Conservation (phyloP, 192 early-diverging fungal genomes). For the Piromyces finnis region DNA sequence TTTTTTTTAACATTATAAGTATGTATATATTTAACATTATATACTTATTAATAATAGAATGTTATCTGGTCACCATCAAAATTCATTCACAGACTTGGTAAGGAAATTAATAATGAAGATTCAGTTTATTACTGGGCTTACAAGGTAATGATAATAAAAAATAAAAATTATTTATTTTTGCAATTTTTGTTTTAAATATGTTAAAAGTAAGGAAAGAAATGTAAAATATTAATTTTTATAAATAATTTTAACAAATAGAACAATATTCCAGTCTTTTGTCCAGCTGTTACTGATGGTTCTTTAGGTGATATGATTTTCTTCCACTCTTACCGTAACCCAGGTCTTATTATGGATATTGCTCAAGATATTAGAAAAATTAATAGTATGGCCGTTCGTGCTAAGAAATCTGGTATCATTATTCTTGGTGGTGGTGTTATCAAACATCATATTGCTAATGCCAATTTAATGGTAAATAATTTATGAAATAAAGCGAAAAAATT, state of each 20-base stretch:
- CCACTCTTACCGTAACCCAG: conserved; percentile 89
- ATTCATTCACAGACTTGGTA: conserved; percentile 70
- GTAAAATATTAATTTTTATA: too few relatives aligned
- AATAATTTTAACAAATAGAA: too few relatives aligned
- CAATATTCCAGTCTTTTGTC: conserved; percentile 93
- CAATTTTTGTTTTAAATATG: too few relatives aligned
- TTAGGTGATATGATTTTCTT: conserved; percentile 99
- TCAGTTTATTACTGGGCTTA: conserved; percentile 97
- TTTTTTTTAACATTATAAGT: too few relatives aligned
- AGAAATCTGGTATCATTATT: conserved; percentile 91
- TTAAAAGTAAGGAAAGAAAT: too few relatives aligned
- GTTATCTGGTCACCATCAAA: conserved; percentile 81
- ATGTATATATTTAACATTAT: too few relatives aligned
- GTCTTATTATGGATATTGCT: conserved; percentile 81
- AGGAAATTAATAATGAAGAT: conserved; percentile 70
- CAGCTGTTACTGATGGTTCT: conserved; percentile 92
- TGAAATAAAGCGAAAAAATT: too few relatives aligned
- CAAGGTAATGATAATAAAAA: too few relatives aligned
- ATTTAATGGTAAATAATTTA: conserved; percentile 82
- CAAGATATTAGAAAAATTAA: conserved; percentile 83
- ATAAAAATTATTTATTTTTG: background rate
- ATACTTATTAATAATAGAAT: conserved; percentile 12
- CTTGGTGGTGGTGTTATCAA: conserved; percentile 93
- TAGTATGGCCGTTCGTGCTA: conserved; percentile 83
- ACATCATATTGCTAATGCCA: conserved; percentile 98